Percentiles rank a stretch among this genome's conserved stretches.
These are phyloP conservation scores for Pseudocercospora fijiensis DNA, from an alignment of 2,329 filamentous ascomycete species.

Conservation along the genomic window DNA sequence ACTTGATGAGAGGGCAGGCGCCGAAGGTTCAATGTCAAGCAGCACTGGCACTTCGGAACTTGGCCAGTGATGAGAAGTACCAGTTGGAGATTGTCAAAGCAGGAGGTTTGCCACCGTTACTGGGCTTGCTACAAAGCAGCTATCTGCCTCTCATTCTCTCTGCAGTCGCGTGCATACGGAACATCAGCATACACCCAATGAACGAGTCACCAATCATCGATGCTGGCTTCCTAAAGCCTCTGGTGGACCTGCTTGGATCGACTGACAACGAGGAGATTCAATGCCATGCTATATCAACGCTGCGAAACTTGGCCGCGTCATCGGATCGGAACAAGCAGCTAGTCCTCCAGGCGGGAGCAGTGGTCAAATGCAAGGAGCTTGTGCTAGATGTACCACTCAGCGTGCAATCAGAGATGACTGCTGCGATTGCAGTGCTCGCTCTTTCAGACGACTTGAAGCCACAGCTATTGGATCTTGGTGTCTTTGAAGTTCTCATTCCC, in stretches of 20 bases:
- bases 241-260: slow-evolving; percentile 90
- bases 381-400: slow-evolving; percentile 89
- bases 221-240: slow-evolving; percentile 87
- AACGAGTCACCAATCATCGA: slow-evolving; percentile 99
- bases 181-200: slow-evolving; percentile 95
- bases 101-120: slow-evolving; percentile 77
- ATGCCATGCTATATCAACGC: slow-evolving; percentile 95
- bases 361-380: slow-evolving; percentile 97
- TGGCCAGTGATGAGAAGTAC: slow-evolving; percentile 97
- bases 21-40: slow-evolving; percentile 98
- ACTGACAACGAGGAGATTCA: slow-evolving; percentile 99
- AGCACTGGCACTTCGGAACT: slow-evolving; percentile 85
- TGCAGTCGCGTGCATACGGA: slow-evolving; percentile 95
- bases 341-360: slow-evolving; percentile 92
- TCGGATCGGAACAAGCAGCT: slow-evolving; percentile 97
- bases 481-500: slow-evolving; percentile 94
- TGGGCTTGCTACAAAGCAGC: slow-evolving; percentile 88
- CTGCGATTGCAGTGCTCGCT: slow-evolving; percentile 94
- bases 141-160: slow-evolving; percentile 95
- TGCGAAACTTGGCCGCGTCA: slow-evolving; percentile 92
- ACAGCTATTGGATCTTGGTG: slow-evolving; percentile 83
- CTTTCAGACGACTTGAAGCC: slow-evolving; percentile 94
- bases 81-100: slow-evolving; percentile 95
- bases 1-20: slow-evolving; percentile 95
- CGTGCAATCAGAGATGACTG: slow-evolving; percentile 98